Evolutionary conservation across 345 rosid species (phyloP).

Genomic region (Melaleuca alternifolia): DNA sequence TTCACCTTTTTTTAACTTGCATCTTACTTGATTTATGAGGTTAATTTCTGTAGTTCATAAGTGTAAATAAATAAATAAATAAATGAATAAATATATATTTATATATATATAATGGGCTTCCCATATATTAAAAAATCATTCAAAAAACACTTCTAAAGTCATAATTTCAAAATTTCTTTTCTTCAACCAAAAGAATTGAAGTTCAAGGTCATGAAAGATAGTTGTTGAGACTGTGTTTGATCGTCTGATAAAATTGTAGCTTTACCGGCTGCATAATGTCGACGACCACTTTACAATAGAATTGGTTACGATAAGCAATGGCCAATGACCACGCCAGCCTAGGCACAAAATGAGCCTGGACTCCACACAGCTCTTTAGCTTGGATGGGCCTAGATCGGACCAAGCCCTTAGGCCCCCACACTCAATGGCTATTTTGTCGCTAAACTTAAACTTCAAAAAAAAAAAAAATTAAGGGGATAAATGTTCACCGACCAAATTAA

Average conservation of each 20-base stretch:
- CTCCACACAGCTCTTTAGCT: background rate
- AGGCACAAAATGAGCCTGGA: background rate
- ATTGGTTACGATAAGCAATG: background rate
- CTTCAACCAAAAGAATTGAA: background rate
- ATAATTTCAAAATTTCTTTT: background rate
- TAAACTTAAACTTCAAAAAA: background rate
- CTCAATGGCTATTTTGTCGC: background rate
- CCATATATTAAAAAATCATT: background rate
- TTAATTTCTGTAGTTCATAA: no score
- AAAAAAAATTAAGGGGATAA: background rate
- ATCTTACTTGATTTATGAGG: background rate
- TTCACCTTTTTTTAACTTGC: background rate
- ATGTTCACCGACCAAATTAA: background rate
- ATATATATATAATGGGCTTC: background rate
- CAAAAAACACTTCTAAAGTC: background rate
- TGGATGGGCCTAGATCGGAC: no score
- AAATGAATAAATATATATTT: no score
- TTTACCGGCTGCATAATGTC: background rate
- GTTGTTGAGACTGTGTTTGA: background rate
- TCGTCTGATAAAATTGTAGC: background rate
- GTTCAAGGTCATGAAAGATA: background rate
- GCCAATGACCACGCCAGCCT: rapidly evolving
- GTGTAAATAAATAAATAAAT: no score
- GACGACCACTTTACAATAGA: background rate
- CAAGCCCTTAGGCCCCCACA: no score